Base-by-base conservation (phyloP, 495 filamentous ascomycete species). In the Trypethelium eluteriae region DNA sequence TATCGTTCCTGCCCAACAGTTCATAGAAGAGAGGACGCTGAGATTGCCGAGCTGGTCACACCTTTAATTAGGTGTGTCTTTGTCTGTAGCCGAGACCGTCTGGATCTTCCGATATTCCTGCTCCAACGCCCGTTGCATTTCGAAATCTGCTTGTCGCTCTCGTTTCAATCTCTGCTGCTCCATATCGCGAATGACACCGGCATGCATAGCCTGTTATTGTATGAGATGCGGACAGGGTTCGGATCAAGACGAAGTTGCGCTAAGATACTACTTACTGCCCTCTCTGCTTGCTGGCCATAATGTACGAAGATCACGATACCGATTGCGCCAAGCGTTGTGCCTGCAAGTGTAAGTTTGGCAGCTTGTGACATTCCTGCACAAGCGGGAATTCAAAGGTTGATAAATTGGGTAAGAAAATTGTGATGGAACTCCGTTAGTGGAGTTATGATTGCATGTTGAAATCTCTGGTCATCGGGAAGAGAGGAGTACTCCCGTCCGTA, bases 51-150 rank as follows among this genome's bases (percentile, higher is more conserved):
- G n/a, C n/a, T n/a, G 25, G 25, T 25, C 25, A 25, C 3, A 35
- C 32, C 7, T 10, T 14, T 59, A 6, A 59, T 36, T 36, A 18
- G 53, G 36, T 35, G 53, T 7, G 25, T 7, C 7, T 14, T 59
- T 18, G 11, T 36, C 69, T n/a, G 72, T 69, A 66, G 78, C 77
- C 41, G 79, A 75, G 57, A 91, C 88, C 3, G 75, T 83, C 78
- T 98, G 93, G 32, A 92, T 82, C 78, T 92, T 95, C 74, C 86
- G 85, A 76, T 96, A 97, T 78, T 98, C 90, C 71, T 90, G 83
- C 77, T 97, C 92, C 53, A 99, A 79, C 32, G 79, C 81, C 68
- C 83, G 84, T 77, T 99, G 94, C 85, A 93, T 84, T 67, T 96
- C 91, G 72, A 98, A 99, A 68, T 99, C 95, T 65, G 89, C 85